A percentile compares a stretch with the other conserved stretches of the same genome.
These are phyloP conservation scores for Tuber umbilicatum DNA, from an alignment of 495 filamentous ascomycete genomes.

Conservation along the genomic window DNA sequence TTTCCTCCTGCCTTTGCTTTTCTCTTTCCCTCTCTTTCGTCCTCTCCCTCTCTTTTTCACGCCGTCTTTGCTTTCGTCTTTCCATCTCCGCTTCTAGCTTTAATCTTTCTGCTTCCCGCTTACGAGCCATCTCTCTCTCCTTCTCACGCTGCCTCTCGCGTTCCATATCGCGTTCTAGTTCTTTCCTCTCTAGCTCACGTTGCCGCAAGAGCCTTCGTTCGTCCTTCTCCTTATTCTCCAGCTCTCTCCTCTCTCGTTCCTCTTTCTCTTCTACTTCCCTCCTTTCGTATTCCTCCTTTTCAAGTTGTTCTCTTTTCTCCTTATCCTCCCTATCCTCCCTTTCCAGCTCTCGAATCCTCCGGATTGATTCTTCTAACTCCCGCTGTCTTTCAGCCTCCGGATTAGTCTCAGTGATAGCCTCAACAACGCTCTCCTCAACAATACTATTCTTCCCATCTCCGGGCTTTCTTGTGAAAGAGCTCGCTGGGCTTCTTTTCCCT, in stretches of 20 bases:
- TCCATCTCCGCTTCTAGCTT: slow-evolving; percentile 32
- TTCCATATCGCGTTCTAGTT: slow-evolving; percentile 30
- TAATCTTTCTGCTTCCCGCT: slow-evolving; percentile 28
- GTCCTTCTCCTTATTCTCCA: slow-evolving; percentile 21
- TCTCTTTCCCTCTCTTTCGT: slow-evolving; percentile 32
- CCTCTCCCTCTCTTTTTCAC: slow-evolving; percentile 33
- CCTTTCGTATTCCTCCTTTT: slow-evolving; percentile 24
- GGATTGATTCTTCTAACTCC: slow-evolving; percentile 20
- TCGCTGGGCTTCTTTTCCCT: slow-evolving; percentile 26
- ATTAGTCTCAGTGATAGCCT: neutral
- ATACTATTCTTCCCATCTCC: slow-evolving; percentile 14
- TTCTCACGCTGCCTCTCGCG: slow-evolving; percentile 32
- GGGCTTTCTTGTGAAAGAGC: slow-evolving; percentile 20
- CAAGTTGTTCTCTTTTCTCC: slow-evolving; percentile 20
- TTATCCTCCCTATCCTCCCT: slow-evolving; percentile 30
- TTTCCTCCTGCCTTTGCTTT: slow-evolving; percentile 32
- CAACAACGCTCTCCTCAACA: slow-evolving; percentile 24
- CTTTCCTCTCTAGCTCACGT: slow-evolving; percentile 30
- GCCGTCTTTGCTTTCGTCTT: slow-evolving; percentile 29
- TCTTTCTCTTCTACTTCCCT: slow-evolving; percentile 29
- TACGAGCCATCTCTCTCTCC: slow-evolving; percentile 32
- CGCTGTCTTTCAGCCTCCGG: slow-evolving; percentile 11
- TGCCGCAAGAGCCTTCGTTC: slow-evolving; percentile 26
- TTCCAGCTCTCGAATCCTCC: slow-evolving; percentile 31
- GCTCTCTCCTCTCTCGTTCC: slow-evolving; percentile 34